Percentiles rank a stretch among this genome's conserved stretches.
Conservation (phyloP, 371 early-diverging fungal genomes). For the Mortierella sp. region DNA sequence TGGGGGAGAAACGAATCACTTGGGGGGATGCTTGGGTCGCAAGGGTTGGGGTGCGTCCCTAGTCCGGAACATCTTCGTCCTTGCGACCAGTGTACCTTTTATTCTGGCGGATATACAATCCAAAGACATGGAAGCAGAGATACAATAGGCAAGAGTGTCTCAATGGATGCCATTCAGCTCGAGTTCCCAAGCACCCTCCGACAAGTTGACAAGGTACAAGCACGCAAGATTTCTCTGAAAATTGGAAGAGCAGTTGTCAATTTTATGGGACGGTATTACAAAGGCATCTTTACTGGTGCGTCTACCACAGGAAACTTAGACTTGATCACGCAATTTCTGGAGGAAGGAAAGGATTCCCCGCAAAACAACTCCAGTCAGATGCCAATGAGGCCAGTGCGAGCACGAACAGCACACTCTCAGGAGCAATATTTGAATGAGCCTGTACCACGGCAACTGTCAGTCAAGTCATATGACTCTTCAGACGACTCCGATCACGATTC, state of each 20-base stretch:
- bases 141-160: not conserved
- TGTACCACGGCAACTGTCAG: no score
- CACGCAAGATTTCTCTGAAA: constrained; percentile 26
- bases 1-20: constrained; percentile 28
- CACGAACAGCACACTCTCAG: no score
- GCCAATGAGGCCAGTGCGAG: no score
- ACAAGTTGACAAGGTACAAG: constrained; percentile 21
- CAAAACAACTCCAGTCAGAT: no score
- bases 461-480: no score
- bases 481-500: no score
- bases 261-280: constrained; percentile 26
- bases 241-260: constrained; percentile 30
- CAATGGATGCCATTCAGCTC: constrained; percentile 44
- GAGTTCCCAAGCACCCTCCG: constrained; percentile 36
- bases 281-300: not conserved
- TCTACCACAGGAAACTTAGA: no score
- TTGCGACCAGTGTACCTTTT: constrained; percentile 21
- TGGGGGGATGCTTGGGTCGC: constrained; percentile 38
- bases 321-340: no score
- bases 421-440: no score
- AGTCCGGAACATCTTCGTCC: constrained; percentile 27
- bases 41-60: constrained; percentile 27
- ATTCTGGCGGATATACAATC: constrained; percentile 37
- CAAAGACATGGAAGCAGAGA: constrained; percentile 27
- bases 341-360: no score